Conservation (phyloP, 495 filamentous ascomycete species). For the Talaromyces thailandensis region DNA sequence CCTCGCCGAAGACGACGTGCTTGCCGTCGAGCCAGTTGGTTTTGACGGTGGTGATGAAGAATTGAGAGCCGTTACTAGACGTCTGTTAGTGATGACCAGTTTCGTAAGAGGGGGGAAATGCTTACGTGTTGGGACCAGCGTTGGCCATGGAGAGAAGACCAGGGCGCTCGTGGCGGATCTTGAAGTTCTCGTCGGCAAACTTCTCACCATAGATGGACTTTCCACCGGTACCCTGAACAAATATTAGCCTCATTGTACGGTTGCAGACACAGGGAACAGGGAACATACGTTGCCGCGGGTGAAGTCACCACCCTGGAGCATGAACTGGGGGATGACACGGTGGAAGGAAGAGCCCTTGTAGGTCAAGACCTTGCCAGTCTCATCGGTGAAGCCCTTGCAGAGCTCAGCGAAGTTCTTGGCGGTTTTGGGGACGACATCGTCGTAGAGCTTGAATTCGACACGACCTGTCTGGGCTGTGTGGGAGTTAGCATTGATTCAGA, state of each 20-base stretch:
- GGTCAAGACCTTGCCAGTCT: slow-evolving; percentile 4
- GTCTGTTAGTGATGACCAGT: not conserved
- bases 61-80: slow-evolving; percentile 88
- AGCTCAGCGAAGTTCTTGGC: slow-evolving; percentile 93
- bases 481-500: not conserved
- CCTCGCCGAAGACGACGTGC: slow-evolving; percentile 97
- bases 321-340: slow-evolving; percentile 95
- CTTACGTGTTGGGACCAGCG: slow-evolving; percentile 77
- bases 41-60: slow-evolving; percentile 92
- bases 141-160: slow-evolving; percentile 97
- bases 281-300: slow-evolving; percentile 75
- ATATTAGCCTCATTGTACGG: not conserved
- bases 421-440: slow-evolving; percentile 84
- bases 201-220: slow-evolving; percentile 96
- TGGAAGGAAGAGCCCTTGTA: slow-evolving; percentile 93
- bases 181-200: slow-evolving; percentile 96
- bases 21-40: slow-evolving; percentile 93
- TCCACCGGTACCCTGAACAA: slow-evolving; percentile 67
- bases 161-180: slow-evolving; percentile 70
- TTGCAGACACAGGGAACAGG: not conserved
- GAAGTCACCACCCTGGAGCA: slow-evolving; percentile 99
- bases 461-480: slow-evolving; percentile 45
- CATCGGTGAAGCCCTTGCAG: slow-evolving; percentile 71
- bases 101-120: slow-evolving; percentile 7
- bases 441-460: slow-evolving; percentile 86